phyloP scores from a whole-genome alignment of 225 moss, liverwort and hornwort genomes.

The Pseudisothecium myosuroides region DNA sequence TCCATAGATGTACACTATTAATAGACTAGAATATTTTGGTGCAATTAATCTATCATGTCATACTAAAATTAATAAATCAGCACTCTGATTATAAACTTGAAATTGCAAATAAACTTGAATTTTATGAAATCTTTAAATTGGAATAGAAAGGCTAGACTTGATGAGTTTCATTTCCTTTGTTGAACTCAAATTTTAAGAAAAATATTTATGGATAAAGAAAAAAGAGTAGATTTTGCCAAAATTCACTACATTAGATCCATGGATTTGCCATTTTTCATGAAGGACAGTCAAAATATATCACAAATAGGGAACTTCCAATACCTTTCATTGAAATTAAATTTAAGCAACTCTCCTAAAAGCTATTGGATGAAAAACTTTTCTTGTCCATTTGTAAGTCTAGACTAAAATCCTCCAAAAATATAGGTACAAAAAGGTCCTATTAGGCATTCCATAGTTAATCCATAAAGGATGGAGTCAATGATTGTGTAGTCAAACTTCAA shows the following conservation, averaged over 20 bases:
- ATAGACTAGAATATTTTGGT: neutral
- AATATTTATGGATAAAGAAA: neutral
- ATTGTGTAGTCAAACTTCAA: neutral
- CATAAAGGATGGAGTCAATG: neutral
- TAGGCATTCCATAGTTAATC: rapidly evolving
- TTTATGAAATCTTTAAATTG: neutral
- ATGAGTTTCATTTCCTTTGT: neutral
- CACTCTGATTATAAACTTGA: rapidly evolving
- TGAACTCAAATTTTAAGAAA: neutral
- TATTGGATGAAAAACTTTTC: rapidly evolving
- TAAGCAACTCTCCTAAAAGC: neutral
- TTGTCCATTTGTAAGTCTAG: rapidly evolving
- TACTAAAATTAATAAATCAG: neutral
- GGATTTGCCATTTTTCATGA: neutral
- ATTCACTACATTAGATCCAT: neutral
- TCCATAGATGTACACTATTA: rapidly evolving
- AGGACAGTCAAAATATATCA: neutral
- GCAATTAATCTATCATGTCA: neutral
- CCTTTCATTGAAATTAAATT: neutral
- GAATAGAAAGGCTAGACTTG: neutral
- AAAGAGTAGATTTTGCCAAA: neutral
- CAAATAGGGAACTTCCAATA: neutral
- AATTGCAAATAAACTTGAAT: neutral
- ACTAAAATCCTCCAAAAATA: neutral
- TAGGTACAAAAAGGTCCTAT: rapidly evolving